phyloP scores from a whole-genome alignment of 176 grass and related monocot genomes.

The Luzula sylvatica region DNA sequence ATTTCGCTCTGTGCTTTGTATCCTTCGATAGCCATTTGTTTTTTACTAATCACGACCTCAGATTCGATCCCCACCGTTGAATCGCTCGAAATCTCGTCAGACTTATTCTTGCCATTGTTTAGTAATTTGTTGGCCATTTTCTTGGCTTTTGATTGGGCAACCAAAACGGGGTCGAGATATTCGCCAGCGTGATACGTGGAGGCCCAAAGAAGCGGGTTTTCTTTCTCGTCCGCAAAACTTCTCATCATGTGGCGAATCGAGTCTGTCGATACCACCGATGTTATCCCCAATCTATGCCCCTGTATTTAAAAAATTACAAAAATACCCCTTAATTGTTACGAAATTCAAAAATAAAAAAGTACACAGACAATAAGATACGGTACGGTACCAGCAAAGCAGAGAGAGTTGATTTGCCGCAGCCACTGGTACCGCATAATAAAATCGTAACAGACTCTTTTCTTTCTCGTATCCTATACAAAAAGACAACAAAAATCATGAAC shows the following conservation, averaged over 20 bases:
- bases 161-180: constrained; percentile 68
- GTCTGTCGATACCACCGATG: constrained; percentile 84
- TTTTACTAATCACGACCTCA: constrained; percentile 44
- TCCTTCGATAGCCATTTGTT: constrained; percentile 86
- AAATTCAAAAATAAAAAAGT: too few relatives aligned
- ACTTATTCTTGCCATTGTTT: constrained; percentile 28
- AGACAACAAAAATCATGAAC: constrained; percentile 1
- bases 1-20: constrained; percentile 94
- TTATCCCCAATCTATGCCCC: constrained; percentile 85
- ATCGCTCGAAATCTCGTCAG: constrained; percentile 8
- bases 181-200: constrained; percentile 95
- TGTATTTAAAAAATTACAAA: constrained; percentile 11
- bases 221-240: constrained; percentile 73
- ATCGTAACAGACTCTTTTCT: constrained; percentile 75
- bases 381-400: constrained; percentile 76
- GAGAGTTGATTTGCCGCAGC: constrained; percentile 91
- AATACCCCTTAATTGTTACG: too few relatives aligned
- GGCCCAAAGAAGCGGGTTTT: constrained; percentile 95
- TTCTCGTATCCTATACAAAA: constrained; percentile 60
- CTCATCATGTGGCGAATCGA: constrained; percentile 98
- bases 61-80: too few relatives aligned
- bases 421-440: constrained; percentile 91
- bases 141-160: constrained; percentile 71
- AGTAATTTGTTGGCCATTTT: constrained; percentile 56
- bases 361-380: background rate